Conservation (phyloP, 1,284 basidiomycete genomes). For the Tilletia horrida region DNA sequence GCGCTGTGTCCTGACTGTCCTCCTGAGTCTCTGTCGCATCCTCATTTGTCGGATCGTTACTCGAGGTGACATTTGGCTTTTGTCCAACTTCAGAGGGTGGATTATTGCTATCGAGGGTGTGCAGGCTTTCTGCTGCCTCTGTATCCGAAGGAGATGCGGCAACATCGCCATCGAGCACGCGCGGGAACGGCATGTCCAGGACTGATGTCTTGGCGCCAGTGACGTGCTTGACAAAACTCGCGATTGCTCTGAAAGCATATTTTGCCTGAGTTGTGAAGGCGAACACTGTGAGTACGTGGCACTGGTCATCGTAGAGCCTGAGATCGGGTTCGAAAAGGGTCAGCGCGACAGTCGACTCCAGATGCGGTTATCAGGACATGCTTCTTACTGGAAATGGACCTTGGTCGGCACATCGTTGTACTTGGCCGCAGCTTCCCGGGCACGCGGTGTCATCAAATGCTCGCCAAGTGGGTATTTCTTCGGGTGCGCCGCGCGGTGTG, state of each 20-base stretch:
- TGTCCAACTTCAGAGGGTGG: neutral
- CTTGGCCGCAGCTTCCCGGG: conserved; percentile 48
- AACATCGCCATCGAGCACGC: neutral
- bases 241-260: conserved; percentile 56
- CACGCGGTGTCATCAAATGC: conserved; percentile 59
- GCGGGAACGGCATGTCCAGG: conserved; percentile 36
- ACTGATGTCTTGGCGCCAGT: conserved; percentile 46
- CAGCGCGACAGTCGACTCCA: neutral
- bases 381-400: conserved; percentile 73
- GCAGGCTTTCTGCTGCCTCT: neutral
- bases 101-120: conserved; percentile 11
- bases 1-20: neutral
- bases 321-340: neutral
- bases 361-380: neutral
- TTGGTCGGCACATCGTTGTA: conserved; percentile 67
- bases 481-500: conserved; percentile 87
- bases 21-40: neutral
- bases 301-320: conserved; percentile 56
- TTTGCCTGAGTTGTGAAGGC: conserved; percentile 56
- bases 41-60: neutral
- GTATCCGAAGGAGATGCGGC: neutral
- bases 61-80: conserved; percentile 16
- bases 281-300: conserved; percentile 59
- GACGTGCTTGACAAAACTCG: conserved; percentile 54
- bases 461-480: conserved; percentile 68